A percentile compares a stretch with the other conserved stretches of the same genome.
phyloP scores from a whole-genome alignment of 2,329 filamentous ascomycete species.

The Chaetomiaceae sp. region DNA sequence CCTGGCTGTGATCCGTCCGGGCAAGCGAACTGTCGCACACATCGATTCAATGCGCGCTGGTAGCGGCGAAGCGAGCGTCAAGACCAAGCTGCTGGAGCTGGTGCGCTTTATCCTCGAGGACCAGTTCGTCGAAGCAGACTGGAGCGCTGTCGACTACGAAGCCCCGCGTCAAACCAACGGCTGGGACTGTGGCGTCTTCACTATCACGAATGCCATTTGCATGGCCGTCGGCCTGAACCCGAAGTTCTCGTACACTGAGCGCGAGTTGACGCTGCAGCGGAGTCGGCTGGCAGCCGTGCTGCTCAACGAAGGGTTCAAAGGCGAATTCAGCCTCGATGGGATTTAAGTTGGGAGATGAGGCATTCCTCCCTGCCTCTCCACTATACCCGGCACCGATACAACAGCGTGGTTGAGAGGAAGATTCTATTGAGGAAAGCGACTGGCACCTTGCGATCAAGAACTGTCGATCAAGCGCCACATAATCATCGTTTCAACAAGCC shows the following conservation, averaged over 20 bases:
- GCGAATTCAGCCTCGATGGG: slow-evolving; percentile 49
- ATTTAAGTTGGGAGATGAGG: slow-evolving; percentile 27
- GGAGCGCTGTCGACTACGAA: slow-evolving; percentile 48
- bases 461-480: too few species aligned
- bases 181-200: slow-evolving; percentile 73
- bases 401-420: too few species aligned
- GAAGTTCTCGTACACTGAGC: slow-evolving; percentile 42
- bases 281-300: slow-evolving; percentile 60
- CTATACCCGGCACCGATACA: too few species aligned
- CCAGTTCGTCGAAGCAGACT: slow-evolving; percentile 53
- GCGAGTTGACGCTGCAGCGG: slow-evolving; percentile 56
- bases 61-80: slow-evolving; percentile 33
- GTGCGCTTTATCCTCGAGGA: slow-evolving; percentile 53
- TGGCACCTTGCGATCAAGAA: too few species aligned
- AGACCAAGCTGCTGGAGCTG: slow-evolving; percentile 47
- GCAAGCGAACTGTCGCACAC: slow-evolving; percentile 57
- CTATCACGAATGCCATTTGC: slow-evolving; percentile 67
- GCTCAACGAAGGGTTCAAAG: slow-evolving; percentile 61
- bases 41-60: slow-evolving; percentile 59
- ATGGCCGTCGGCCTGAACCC: slow-evolving; percentile 50
- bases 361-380: neutral
- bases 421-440: too few species aligned
- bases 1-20: slow-evolving; percentile 60
- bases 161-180: slow-evolving; percentile 60
- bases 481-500: too few species aligned